Evolutionary conservation across 345 rosid genomes (phyloP), one percentile per base, ranked within the genome.

Genomic region (Eucalyptus viminalis): DNA sequence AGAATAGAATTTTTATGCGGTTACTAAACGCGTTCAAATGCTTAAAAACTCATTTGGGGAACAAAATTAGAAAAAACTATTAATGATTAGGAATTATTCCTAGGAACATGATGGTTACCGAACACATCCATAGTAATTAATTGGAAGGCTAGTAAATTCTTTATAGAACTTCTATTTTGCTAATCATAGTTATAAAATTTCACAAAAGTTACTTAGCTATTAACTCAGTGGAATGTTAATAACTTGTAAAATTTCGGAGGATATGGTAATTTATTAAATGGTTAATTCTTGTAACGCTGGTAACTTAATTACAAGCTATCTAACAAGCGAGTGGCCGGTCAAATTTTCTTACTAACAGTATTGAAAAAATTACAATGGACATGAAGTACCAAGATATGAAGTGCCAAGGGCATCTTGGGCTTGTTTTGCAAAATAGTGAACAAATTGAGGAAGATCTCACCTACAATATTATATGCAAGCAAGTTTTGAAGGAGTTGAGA

Each of bases 1-100:
- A 6, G 53, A 15, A 50, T 50, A 50, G 3, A 50, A 50, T 49
- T 50, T 50, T 50, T 50, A 0, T 50, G 8, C 0, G 6, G 7
- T 50, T 50, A 50, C 19, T 0, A 0, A 50, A 50, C 3, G 53
- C 0, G 0, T 50, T 50, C 8, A 0, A 50, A 50, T 6, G 19
- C 53, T 50, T 1, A 50, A 0, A 50, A 50, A 50, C 1, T 50
- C 19, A 50, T 13, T 49, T 49, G 50, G 50, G 53, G 3, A 50
- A 0, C 19, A 15, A 0, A 50, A 50, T 15, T 19, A 50, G 0
- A 50, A 50, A 50, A 50, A 50, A 50, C 19, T 50, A 50, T 50
- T 50, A 0, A 15, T 50, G 53, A 15, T 50, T 50, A 15, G 8
- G 8, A 50, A 50, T 50, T 50, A 16, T 16, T 51, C 54, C 0